phyloP scores from a whole-genome alignment of 2,329 filamentous ascomycete genomes.

The Cercospora sp. region DNA sequence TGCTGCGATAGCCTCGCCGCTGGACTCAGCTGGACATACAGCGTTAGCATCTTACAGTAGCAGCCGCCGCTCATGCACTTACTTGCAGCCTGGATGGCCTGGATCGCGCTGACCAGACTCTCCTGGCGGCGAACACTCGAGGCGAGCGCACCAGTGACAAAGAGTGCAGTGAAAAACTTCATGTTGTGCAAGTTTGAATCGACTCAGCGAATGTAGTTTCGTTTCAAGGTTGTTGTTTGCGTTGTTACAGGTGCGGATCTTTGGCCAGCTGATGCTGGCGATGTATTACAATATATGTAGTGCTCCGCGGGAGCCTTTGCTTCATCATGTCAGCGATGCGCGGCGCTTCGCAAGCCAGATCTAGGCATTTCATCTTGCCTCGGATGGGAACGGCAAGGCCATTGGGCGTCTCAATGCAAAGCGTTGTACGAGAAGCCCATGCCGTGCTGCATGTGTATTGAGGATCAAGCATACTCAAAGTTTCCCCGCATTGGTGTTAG shows the following conservation, averaged over 20 bases:
- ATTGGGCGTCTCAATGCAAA: not conserved
- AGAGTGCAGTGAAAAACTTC: not conserved
- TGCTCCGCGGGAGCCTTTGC: not conserved
- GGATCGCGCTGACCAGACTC: not conserved
- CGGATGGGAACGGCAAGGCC: not conserved
- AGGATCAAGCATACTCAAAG: not conserved
- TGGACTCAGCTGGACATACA: not conserved
- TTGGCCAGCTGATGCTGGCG: not conserved
- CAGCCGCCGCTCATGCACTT: not conserved
- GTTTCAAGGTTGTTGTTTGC: not conserved
- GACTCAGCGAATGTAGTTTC: not conserved
- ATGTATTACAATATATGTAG: not conserved
- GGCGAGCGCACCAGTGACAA: not conserved
- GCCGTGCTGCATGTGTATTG: not conserved
- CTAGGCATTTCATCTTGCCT: not conserved
- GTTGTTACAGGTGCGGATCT: not conserved
- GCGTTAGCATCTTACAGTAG: not conserved
- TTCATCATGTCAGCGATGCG: not conserved
- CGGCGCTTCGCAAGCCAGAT: not conserved
- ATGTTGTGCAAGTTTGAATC: not conserved
- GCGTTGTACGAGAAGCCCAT: not conserved
- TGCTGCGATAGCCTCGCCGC: not conserved
- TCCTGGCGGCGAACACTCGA: not conserved
- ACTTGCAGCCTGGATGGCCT: not conserved
- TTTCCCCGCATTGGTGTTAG: not conserved